Conservation (phyloP, 805 yeast genomes). For the Lipomyces yamadae region DNA sequence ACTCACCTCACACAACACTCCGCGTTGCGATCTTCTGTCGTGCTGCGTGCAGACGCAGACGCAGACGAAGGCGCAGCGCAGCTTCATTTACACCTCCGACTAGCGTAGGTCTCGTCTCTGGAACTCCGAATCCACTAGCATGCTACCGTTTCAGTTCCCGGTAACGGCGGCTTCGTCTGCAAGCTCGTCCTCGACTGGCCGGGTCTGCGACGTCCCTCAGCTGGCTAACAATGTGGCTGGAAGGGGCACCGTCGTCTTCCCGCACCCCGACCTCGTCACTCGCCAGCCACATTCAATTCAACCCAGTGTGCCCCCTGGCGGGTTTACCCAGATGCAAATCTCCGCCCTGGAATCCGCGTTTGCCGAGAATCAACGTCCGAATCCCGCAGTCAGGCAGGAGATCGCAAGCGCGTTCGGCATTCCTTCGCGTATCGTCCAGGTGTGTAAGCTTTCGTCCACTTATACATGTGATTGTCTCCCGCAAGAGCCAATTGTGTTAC, state of each 20-base stretch:
- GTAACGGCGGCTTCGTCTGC: not conserved
- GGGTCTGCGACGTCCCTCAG: not conserved
- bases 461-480: not conserved
- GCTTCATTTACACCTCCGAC: not conserved
- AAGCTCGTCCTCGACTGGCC: not conserved
- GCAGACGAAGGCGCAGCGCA: not conserved
- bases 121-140: not conserved
- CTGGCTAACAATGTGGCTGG: too few species aligned
- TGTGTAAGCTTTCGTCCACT: constrained; percentile 14
- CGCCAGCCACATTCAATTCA: not conserved
- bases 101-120: not conserved
- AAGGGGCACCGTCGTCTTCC: not conserved
- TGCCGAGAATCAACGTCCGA: constrained; percentile 32
- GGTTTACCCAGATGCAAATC: constrained; percentile 24
- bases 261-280: not conserved
- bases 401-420: constrained; percentile 27
- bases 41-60: constrained; percentile 8
- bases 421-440: constrained; percentile 31
- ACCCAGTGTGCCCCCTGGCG: constrained; percentile 16
- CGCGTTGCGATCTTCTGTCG: constrained; percentile 7
- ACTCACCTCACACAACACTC: not conserved
- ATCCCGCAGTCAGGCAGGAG: constrained; percentile 17
- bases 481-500: not conserved
- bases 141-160: not conserved
- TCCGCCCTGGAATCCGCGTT: constrained; percentile 33